phyloP scores from a whole-genome alignment of 2,329 filamentous ascomycete genomes.

The Ophiostoma sp. region DNA sequence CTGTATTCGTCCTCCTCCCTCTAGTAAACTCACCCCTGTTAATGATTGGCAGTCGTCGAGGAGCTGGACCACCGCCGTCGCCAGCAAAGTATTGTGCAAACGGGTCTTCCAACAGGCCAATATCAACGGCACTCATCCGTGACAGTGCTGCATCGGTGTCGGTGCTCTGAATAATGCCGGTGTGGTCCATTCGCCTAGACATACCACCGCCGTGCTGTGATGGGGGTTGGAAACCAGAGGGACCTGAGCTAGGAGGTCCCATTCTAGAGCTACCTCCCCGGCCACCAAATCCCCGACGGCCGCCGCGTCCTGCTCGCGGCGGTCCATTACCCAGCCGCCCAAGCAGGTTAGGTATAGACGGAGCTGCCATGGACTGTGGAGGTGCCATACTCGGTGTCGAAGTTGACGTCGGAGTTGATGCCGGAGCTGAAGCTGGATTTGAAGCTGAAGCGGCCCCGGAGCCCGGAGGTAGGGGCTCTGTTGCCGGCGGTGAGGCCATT shows the following conservation, averaged over 20 bases:
- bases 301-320: slow-evolving; percentile 28
- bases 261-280: neutral
- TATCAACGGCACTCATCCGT: slow-evolving; percentile 79
- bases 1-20: too few relatives aligned
- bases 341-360: slow-evolving; percentile 77
- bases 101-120: slow-evolving; percentile 81
- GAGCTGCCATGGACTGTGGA: slow-evolving; percentile 59
- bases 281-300: slow-evolving; percentile 41
- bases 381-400: neutral
- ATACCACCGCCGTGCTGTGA: slow-evolving; percentile 38
- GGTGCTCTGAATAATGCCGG: slow-evolving; percentile 80
- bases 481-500: slow-evolving; percentile 2
- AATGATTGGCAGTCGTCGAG: slow-evolving; percentile 81
- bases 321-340: slow-evolving; percentile 49
- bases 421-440: neutral
- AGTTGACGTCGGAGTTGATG: neutral
- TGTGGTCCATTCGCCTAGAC: slow-evolving; percentile 51
- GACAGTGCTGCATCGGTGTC: slow-evolving; percentile 90
- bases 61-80: slow-evolving; percentile 46
- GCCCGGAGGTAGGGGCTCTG: neutral
- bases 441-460: neutral
- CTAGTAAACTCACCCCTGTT: slow-evolving; percentile 78
- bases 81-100: slow-evolving; percentile 71
- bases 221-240: neutral
- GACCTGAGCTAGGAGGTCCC: neutral